Evolutionary conservation across 805 yeast genomes (phyloP), one percentile per base, ranked within the genome.

Genomic region (Groenewaldozyma tartarivorans): DNA sequence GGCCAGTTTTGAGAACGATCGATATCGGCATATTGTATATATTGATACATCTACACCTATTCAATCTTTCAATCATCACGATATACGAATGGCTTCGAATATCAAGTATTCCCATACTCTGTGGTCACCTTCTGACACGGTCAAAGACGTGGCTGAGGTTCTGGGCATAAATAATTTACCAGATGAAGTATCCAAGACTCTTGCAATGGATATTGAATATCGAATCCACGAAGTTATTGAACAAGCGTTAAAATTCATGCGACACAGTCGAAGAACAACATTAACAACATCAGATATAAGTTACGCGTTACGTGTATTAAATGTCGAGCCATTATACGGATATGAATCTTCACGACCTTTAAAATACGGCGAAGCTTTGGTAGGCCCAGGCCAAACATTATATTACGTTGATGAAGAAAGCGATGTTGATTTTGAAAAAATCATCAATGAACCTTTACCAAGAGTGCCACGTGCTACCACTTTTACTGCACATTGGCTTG

Each of bases 121-220:
- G 45, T 90, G 97, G 98, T 88, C 97, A 6, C 96, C 97, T 5
- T 79, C 83, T 45, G 97, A 92, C 60, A 92, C 99, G 0, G 96
- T 94, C 21, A 82, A 80, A 54, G 98, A 92, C 66, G 95, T 85
- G 13, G 95, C 96, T 0, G 98, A 92, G 57, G 74, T 86, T 2
- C 67, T 92, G 7, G 98, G 98, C 1, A 70, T 92, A 29, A 61
- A 70, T 2, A 62, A 61, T 31, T 66, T 92, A 36, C 83, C 85
- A 24, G 97, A 90, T 40, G 98, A 94, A 45, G 95, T 90, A 1
- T 82, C 96, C 36, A 84, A 86, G 56, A 85, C 92, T 47, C 66
- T 92, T 46, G 97, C 99, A 4, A 92, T 92, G 98, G 99, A 92
- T 58, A 94, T 92, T n/a, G 99, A 92, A 64, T 92, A 94, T 60